Percentiles rank a stretch among this genome's conserved stretches.
These are phyloP conservation scores for Syzygium aqueum DNA, from an alignment of 345 rosid genomes.

Conservation along the genomic window DNA sequence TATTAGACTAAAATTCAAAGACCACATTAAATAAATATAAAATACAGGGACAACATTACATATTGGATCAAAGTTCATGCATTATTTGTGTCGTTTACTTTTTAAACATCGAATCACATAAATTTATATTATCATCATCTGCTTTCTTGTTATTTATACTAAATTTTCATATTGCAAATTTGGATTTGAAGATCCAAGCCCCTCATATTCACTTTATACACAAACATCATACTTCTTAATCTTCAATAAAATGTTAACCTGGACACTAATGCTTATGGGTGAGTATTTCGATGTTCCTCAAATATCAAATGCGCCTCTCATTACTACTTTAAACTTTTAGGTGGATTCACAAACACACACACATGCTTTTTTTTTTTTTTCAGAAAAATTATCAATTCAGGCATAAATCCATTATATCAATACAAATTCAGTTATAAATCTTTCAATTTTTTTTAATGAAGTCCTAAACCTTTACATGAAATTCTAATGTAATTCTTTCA, in stretches of 20 bases:
- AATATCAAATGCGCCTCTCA: not conserved
- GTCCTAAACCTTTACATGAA: not conserved
- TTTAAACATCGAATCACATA: not conserved
- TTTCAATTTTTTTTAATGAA: too few species aligned
- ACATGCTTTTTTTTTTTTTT: not conserved
- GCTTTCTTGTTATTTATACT: not conserved
- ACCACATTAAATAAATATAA: too few species aligned
- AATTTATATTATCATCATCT: not conserved
- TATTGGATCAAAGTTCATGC: too few species aligned
- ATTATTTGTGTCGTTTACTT: too few species aligned
- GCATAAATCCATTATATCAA: not conserved
- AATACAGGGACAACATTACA: too few species aligned
- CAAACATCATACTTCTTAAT: not conserved
- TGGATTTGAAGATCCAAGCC: not conserved
- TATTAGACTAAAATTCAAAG: too few species aligned
- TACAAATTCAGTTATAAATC: not conserved
- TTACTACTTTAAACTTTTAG: not conserved
- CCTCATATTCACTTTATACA: not conserved
- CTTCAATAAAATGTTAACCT: not conserved
- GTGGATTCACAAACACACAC: accelerated
- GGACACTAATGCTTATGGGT: not conserved
- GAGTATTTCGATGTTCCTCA: not conserved
- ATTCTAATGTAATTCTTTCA: not conserved
- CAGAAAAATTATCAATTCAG: not conserved
- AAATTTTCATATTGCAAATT: not conserved